Base-by-base conservation (phyloP, 2,329 filamentous ascomycete genomes). In the Talaromyces sp. region DNA sequence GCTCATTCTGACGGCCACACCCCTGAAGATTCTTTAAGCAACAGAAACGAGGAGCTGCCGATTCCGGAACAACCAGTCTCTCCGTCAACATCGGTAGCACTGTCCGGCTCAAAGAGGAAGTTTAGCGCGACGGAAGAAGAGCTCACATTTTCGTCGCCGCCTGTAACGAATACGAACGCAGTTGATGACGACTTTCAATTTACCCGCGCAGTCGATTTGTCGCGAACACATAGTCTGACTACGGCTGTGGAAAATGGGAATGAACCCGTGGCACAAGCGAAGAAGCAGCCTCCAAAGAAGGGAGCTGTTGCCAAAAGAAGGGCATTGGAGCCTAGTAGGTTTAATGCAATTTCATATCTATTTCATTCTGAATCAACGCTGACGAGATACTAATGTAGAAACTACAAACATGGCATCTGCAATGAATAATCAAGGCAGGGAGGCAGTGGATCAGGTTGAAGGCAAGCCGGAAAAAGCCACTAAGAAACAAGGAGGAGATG, bases 81-180 rank as follows among this genome's bases (percentile, higher is more conserved):
- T 40, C 33, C 48, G 40, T 2, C 58, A 56, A 43, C 54, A 13
- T 51, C 55, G 6, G 11, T 59, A 4, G 63, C 75, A 3, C 77
- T 77, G 53, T 77, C 77, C 52, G 80, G 80, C 17, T 76, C 80
- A 22, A 85, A 85, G 70, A 77, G 83, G 51, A 85, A 85, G 65
- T 77, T 85, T 53, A 80, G 75, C 57, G 76, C 79, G 17, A 75
- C 80, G 40, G 80, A 84, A 39, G 77, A 77, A 10, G 78, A 81
- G 19, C 76, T 78, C 25, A 57, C 46, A n/a, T 60, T 65, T 45
- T 59, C 54, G 35, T 35, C 54, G 22, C 36, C 31, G 21, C 35
- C 54, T 33, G 43, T 61, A 10, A 58, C 61, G 5, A 53, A 57
- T 22, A 35, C 59, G 2, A 40, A 40, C 17, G 40, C 52, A 15